Base-by-base conservation (phyloP, 2,329 filamentous ascomycete species). In the Paecilomyces variotii region DNA sequence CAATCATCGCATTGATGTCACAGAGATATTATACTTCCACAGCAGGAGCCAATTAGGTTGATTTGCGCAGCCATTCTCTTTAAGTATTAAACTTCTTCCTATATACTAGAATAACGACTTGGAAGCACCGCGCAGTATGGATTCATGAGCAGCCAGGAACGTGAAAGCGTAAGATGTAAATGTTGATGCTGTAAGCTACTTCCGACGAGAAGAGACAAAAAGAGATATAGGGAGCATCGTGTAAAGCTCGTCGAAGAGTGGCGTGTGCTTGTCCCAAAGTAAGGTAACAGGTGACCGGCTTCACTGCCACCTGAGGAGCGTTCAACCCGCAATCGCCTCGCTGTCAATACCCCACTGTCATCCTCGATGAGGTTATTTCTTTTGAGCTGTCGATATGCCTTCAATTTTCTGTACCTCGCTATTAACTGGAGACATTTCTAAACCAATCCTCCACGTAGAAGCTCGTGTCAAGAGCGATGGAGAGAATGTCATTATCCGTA, bases 381-480 rank as follows among this genome's bases (percentile, higher is more conserved):
- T 10, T 52, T 1, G 25, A 27, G 4, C 19, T 25, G 2, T 52
- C 25, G 34, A 27, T 6, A 56, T 60, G 57, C 49, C 39, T 28
- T 34, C 39, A 5, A 39, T n/a, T 14, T 56, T 10, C 27, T 59
- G 51, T 32, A n/a, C 56, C 19, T 12, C 35, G 53, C 19, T n/a
- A 6, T 27, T 35, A 2, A 63, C 60, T 53, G 57, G 63, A 12
- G 30, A 53, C 19, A 35, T 53, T 24, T 61, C 60, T n/a, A 68
- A 62, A 35, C 70, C 74, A 12, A 66, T 71, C 12, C 61, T 78
- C 7, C 72, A 77, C 58, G 61, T 78, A 49, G 75, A 78, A 59
- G 73, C 71, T 32, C 68, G 72, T 10, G 64, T 76, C 35, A 72
- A 69, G 45, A 66, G 57, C 60, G 66, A 60, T 32, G 54, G 55